A percentile compares a stretch with the other conserved stretches of the same genome.
phyloP scores from a whole-genome alignment of 371 early-diverging fungal genomes.

The Mucor mucedo region DNA sequence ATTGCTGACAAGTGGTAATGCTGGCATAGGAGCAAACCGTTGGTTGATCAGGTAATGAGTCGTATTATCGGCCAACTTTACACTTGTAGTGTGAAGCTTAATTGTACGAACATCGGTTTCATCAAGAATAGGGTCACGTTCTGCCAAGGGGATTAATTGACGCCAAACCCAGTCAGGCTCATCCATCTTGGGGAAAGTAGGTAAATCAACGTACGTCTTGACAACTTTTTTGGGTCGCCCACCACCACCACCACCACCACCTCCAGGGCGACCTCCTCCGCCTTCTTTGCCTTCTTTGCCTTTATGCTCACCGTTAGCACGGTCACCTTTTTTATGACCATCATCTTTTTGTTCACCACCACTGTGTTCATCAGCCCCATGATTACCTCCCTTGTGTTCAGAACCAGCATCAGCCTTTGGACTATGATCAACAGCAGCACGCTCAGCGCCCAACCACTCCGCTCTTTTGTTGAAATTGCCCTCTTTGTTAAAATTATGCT shows the following conservation, averaged over 20 bases:
- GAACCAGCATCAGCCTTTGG: background rate
- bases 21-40: constrained; percentile 14
- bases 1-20: background rate
- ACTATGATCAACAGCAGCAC: background rate
- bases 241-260: constrained; percentile 6
- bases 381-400: background rate
- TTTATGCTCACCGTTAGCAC: background rate
- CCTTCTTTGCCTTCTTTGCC: background rate
- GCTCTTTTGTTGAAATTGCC: background rate
- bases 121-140: constrained; percentile 27
- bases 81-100: constrained; percentile 21
- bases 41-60: constrained; percentile 44
- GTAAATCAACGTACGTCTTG: constrained; percentile 18
- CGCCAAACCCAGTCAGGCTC: constrained; percentile 28
- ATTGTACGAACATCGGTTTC: constrained; percentile 30
- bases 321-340: background rate
- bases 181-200: constrained; percentile 25
- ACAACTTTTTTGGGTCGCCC: background rate
- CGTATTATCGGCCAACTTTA: constrained; percentile 21
- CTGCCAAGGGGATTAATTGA: constrained; percentile 15
- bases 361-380: background rate
- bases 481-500: too few relatives aligned
- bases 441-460: background rate
- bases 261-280: constrained; percentile 8
- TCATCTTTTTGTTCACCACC: background rate